Percentiles rank a stretch among this genome's conserved stretches.
Conservation (phyloP, 2,329 filamentous ascomycete species). For the Diaporthe vaccinii region DNA sequence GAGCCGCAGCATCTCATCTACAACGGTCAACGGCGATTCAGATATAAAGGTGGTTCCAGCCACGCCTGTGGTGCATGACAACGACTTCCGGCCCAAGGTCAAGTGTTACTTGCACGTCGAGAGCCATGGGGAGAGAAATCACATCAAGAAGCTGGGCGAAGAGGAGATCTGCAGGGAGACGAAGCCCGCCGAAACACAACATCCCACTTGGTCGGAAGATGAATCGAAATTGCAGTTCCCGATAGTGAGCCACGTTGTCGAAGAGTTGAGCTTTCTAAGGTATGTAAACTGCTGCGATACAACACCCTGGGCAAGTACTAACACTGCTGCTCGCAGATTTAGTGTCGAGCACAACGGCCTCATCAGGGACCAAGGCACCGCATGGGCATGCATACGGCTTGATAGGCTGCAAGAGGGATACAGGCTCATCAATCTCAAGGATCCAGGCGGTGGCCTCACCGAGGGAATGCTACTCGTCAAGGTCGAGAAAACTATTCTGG, state of each 20-base stretch:
- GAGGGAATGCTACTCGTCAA: constrained; percentile 65
- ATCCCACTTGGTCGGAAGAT: constrained; percentile 71
- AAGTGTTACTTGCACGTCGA: constrained; percentile 87
- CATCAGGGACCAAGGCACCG: constrained; percentile 56
- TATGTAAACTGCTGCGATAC: constrained; percentile 50
- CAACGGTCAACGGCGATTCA: constrained; percentile 43
- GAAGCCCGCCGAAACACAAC: constrained; percentile 65
- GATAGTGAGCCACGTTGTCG: constrained; percentile 70
- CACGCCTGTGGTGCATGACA: constrained; percentile 61
- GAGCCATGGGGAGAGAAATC: constrained; percentile 58
- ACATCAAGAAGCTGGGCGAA: constrained; percentile 48
- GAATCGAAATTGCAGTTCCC: constrained; percentile 70
- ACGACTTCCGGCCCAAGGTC: constrained; percentile 78
- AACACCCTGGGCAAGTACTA: background rate
- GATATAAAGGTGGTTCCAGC: constrained; percentile 45
- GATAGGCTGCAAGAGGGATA: constrained; percentile 69
- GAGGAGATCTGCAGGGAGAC: constrained; percentile 57
- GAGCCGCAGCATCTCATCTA: constrained; percentile 48
- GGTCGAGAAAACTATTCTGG: constrained; percentile 60
- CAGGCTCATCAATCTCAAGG: constrained; percentile 65
- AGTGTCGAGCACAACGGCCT: constrained; percentile 64
- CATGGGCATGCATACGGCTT: constrained; percentile 72
- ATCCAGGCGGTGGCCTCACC: constrained; percentile 58
- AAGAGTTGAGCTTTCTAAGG: constrained; percentile 80
- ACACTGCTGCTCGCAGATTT: constrained; percentile 55